A percentile compares a stretch with the other conserved stretches of the same genome.
phyloP scores from a whole-genome alignment of 2,329 filamentous ascomycete genomes.

The Paecilomyces fulvus region DNA sequence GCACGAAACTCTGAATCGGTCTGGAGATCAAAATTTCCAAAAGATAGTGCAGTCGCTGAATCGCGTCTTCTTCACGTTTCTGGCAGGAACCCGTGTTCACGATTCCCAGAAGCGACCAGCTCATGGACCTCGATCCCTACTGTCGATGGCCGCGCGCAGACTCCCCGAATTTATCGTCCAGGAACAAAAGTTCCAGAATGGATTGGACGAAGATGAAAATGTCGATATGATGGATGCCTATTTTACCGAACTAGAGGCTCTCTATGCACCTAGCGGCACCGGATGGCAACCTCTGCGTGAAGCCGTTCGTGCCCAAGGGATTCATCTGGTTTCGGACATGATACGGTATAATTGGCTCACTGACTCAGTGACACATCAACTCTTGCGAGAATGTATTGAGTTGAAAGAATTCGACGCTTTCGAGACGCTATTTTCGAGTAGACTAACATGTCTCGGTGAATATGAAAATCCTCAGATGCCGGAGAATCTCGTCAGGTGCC shows the following conservation, averaged over 20 bases:
- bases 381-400: conserved; percentile 25
- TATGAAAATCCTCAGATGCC: conserved; percentile 21
- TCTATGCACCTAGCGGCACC: conserved; percentile 24
- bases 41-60: conserved; percentile 28
- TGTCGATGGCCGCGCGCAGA: conserved; percentile 27
- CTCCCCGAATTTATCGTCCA: conserved; percentile 31
- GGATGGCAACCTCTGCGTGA: conserved; percentile 35
- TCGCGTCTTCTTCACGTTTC: conserved; percentile 27
- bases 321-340: conserved; percentile 28
- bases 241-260: conserved; percentile 33
- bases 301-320: conserved; percentile 33
- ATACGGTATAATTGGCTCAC: conserved; percentile 29
- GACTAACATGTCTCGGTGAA: conserved; percentile 18
- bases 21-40: conserved; percentile 23
- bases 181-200: conserved; percentile 28
- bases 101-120: conserved; percentile 1
- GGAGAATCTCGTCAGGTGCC: conserved; percentile 10
- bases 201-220: conserved; percentile 22
- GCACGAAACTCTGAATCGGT: conserved; percentile 25
- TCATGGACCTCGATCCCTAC: conserved; percentile 24
- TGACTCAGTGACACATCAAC: conserved; percentile 19
- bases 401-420: conserved; percentile 28
- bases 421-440: conserved; percentile 24
- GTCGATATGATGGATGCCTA: conserved; percentile 34
- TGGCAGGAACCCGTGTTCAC: conserved; percentile 22